phyloP scores from a whole-genome alignment of 306 rosid species.

The Begonia loranthoides region DNA sequence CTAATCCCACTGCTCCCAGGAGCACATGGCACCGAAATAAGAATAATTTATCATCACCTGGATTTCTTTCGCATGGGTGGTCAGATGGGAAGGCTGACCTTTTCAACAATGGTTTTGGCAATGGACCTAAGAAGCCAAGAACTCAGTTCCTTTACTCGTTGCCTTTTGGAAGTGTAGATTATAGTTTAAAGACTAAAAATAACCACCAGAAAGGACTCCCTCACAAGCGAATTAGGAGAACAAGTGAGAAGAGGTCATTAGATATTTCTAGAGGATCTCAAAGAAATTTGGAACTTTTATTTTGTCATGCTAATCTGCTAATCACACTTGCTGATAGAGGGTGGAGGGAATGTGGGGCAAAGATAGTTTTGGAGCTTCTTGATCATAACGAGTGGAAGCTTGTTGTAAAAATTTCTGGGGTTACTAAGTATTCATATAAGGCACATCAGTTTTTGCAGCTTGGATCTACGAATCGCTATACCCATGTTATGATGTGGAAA shows the following conservation, averaged over 20 bases:
- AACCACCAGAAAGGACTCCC: conserved; percentile 49
- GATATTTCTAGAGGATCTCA: conserved; percentile 42
- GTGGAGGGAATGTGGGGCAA: conserved; percentile 81
- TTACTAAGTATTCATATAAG: conserved; percentile 68
- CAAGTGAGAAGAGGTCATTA: conserved; percentile 59
- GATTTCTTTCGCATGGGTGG: conserved; percentile 55
- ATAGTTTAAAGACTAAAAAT: conserved; percentile 35
- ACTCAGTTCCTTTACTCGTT: conserved; percentile 78
- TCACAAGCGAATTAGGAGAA: conserved; percentile 66
- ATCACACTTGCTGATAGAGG: conserved; percentile 67
- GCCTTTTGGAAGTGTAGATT: conserved; percentile 61
- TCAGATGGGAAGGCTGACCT: conserved; percentile 55
- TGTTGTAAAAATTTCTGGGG: conserved; percentile 64
- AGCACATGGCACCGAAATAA: conserved; percentile 62
- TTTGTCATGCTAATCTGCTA: conserved; percentile 73
- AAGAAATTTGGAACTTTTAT: conserved; percentile 52
- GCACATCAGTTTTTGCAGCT: conserved; percentile 95
- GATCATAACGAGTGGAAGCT: conserved; percentile 91
- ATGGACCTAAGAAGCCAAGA: conserved; percentile 85
- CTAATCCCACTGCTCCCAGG: conserved; percentile 79
- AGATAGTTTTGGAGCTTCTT: conserved; percentile 57
- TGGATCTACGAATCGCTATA: conserved; percentile 88
- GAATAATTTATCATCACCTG: conserved; percentile 37
- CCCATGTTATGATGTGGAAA: conserved; percentile 99
- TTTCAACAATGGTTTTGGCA: conserved; percentile 52